Evolutionary conservation across 306 rosid genomes (phyloP), one percentile per base, ranked within the genome.

Genomic region (Trifolium dubium): DNA sequence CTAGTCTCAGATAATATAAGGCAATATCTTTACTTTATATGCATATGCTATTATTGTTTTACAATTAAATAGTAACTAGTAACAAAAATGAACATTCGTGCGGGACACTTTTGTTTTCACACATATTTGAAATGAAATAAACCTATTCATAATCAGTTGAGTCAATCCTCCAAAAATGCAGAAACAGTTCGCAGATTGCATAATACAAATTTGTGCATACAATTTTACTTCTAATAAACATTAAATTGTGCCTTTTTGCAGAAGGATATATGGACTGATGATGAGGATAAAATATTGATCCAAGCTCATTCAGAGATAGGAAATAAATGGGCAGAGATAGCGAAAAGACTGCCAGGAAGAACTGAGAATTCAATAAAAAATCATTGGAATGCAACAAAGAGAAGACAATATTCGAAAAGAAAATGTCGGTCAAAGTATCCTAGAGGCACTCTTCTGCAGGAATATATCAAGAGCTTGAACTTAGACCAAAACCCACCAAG

Each of bases 241-340:
- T n/a, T n/a, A n/a, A n/a, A n/a, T n/a, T n/a, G n/a, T n/a, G 4
- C 23, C 5, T 14, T 5, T 0, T 79, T 79, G 79, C 88, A 92
- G 98, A 94, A 94, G 83, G 99, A 94, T 10, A 74, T 83, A 55
- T 94, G 99, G 99, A 90, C 86, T 47, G 96, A 92, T 64, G 93
- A 90, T 80, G 99, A 92, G 77, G 99, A 94, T 74, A 85, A 77
- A 60, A 83, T 85, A 53, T 80, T 94, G 71, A 94, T 94, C 35
- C 73, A 85, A 80, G 80, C 96, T 5, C 99, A 94, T 85, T 64
- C 50, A 67, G 93, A 90, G 74, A 87, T 94, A 56, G 99, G 99
- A 60, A 94, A 94, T 70, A 94, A 94, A 73, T 94, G 99, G 99
- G 98, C 98, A 35, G 97, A 92, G 79, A 94, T 94, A 30, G 99